A percentile compares a stretch with the other conserved stretches of the same genome.
phyloP scores from a whole-genome alignment of 108 stramenopile genomes.

The Nannochloropsis oceanica region DNA sequence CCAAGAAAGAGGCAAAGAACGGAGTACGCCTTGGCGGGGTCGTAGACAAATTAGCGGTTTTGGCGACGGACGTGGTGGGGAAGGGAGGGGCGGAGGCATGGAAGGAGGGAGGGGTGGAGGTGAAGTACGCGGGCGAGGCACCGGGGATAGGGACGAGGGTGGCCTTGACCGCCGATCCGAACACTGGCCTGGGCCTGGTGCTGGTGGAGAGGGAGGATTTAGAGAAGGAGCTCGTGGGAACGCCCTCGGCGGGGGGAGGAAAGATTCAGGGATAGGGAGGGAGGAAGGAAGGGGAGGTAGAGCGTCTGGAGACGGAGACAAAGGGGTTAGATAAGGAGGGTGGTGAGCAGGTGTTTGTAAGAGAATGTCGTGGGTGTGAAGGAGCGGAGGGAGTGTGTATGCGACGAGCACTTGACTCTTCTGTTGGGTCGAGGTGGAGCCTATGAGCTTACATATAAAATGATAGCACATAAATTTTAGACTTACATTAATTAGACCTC shows the following conservation, averaged over 20 bases:
- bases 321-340: no score
- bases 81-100: constrained; percentile 8
- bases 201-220: constrained; percentile 23
- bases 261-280: no score
- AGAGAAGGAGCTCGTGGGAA: constrained; percentile 5
- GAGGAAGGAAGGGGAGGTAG: no score
- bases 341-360: no score
- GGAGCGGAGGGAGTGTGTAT: no score
- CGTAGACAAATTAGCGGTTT: constrained; percentile 4
- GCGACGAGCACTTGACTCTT: no score
- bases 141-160: background rate
- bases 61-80: constrained; percentile 17
- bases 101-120: constrained; percentile 2
- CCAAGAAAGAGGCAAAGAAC: background rate
- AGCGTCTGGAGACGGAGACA: no score
- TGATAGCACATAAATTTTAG: no score
- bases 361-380: no score
- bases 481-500: no score
- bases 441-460: no score
- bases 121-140: background rate
- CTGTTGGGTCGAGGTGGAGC: no score
- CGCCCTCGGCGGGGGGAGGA: background rate
- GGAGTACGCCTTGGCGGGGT: constrained; percentile 12
- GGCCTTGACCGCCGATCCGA: constrained; percentile 6
- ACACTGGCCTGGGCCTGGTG: constrained; percentile 3